These are phyloP conservation scores for Xerocomellus chrysenteron DNA, from an alignment of 768 basidiomycete species.

Conservation along the genomic window DNA sequence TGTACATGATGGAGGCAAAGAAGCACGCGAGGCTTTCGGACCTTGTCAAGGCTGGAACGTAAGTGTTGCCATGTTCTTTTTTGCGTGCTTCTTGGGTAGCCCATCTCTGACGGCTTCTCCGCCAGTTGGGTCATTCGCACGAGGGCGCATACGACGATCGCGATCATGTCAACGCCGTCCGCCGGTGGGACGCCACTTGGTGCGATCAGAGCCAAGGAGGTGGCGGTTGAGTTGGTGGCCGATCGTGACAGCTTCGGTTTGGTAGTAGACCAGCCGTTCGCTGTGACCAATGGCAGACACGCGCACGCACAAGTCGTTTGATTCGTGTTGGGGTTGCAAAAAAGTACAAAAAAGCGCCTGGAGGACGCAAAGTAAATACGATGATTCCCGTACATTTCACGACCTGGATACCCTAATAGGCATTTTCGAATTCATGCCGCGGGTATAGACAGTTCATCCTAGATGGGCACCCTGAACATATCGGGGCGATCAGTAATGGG, in stretches of 20 bases:
- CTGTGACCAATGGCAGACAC: not conserved
- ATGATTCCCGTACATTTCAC: conserved; percentile 4
- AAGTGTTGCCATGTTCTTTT: conserved; percentile 24
- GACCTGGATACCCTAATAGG: conserved; percentile 13
- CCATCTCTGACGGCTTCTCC: not conserved
- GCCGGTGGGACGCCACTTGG: conserved; percentile 37
- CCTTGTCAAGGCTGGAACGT: conserved; percentile 55
- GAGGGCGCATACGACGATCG: conserved; percentile 35
- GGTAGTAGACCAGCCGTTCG: not conserved
- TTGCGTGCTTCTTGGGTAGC: conserved; percentile 3
- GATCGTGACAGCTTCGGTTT: not conserved
- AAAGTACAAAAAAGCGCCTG: not conserved
- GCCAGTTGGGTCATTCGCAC: conserved; percentile 36
- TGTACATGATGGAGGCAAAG: conserved; percentile 59
- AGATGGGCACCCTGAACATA: not conserved
- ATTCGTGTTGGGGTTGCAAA: not conserved
- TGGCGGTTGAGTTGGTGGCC: conserved; percentile 36
- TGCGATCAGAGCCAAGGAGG: conserved; percentile 72
- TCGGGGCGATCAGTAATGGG: not conserved
- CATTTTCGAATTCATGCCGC: not conserved
- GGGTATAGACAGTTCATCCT: not conserved
- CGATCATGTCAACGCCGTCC: conserved; percentile 14
- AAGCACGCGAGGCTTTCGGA: conserved; percentile 51
- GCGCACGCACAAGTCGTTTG: not conserved
- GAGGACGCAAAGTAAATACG: not conserved